Evolutionary conservation across 2,329 filamentous ascomycete species (phyloP), one percentile per base, ranked within the genome.

Genomic region (Cladosporium phlei): DNA sequence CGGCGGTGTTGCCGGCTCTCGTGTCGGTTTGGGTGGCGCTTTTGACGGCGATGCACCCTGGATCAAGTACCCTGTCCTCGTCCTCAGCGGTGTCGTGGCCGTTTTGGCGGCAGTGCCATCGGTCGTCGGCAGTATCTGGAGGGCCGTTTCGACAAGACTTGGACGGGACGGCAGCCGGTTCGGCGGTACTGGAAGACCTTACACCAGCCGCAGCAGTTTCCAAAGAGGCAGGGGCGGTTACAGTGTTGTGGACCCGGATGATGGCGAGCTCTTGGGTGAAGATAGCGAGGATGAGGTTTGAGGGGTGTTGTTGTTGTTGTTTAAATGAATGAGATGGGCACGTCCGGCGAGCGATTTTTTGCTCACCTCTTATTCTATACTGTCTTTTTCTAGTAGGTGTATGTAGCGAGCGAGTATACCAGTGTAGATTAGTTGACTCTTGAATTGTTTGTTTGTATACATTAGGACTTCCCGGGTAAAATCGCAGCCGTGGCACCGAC

Each of bases 261-360:
- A 97, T 65, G 91, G 91, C 38, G 91, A 97, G 72, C 71, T 98
- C 56, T 70, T 98, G 27, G 93, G 93, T 1, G 91, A 96, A 56
- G 90, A 95, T 50, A 89, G 88, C 56, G 91, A 96, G 55, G 89
- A 96, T 61, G 91, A 96, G 52, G 86, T 84, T 30, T 59, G 49
- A 27, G 42, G 19, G 5, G 20, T 11, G 12, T 14, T 12, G 5
- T 1, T 16, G 12, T 37, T 12, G 24, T 45, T 20, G 11, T n/a
- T n/a, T 6, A 21, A 22, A 16, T 16, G 42, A 9, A n/a, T 4
- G 28, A 19, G 28, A 34, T 11, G 29, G 28, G 42, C 11, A 21
- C 29, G 32, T 19, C 19, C 8, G 11, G 24, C 20, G 37, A 16
- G 25, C 14, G 6, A 11, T 25, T 25, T 25, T 25, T 6, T 6